Percentiles rank a stretch among this genome's conserved stretches.
phyloP scores from a whole-genome alignment of 2,329 filamentous ascomycete genomes.

The Chalara sp. region DNA sequence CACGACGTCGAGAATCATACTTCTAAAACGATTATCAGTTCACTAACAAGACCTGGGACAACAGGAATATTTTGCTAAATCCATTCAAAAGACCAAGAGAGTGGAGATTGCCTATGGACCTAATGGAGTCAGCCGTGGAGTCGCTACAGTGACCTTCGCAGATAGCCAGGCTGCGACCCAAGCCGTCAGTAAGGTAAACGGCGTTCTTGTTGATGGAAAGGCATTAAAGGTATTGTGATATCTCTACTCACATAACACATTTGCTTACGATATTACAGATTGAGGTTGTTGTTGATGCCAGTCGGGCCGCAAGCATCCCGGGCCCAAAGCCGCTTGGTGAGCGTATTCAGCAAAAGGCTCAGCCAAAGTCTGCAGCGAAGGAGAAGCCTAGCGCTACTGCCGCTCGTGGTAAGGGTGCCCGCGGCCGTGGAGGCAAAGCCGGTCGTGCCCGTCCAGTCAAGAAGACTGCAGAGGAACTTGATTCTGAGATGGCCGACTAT shows the following conservation, averaged over 20 bases:
- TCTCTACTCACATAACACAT: not conserved
- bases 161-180: constrained; percentile 76
- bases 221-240: constrained; percentile 73
- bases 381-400: constrained; percentile 70
- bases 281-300: constrained; percentile 77
- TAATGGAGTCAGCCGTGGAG: constrained; percentile 83
- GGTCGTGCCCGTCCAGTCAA: constrained; percentile 55
- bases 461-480: constrained; percentile 93
- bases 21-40: constrained; percentile 35
- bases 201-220: constrained; percentile 80
- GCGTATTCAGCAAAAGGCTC: constrained; percentile 69
- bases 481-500: constrained; percentile 97
- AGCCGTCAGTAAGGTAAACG: constrained; percentile 79
- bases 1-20: constrained; percentile 23
- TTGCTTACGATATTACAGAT: constrained; percentile 45
- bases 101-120: constrained; percentile 90
- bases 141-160: constrained; percentile 81
- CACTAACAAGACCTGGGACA: constrained; percentile 60
- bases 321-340: constrained; percentile 75
- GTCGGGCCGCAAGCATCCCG: constrained; percentile 58
- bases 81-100: constrained; percentile 84
- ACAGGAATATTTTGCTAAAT: constrained; percentile 94
- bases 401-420: constrained; percentile 33
- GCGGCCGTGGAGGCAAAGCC: constrained; percentile 38
- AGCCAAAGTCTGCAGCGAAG: constrained; percentile 75